phyloP scores from a whole-genome alignment of 2,329 filamentous ascomycete species.

The Fusarium papillatum region DNA sequence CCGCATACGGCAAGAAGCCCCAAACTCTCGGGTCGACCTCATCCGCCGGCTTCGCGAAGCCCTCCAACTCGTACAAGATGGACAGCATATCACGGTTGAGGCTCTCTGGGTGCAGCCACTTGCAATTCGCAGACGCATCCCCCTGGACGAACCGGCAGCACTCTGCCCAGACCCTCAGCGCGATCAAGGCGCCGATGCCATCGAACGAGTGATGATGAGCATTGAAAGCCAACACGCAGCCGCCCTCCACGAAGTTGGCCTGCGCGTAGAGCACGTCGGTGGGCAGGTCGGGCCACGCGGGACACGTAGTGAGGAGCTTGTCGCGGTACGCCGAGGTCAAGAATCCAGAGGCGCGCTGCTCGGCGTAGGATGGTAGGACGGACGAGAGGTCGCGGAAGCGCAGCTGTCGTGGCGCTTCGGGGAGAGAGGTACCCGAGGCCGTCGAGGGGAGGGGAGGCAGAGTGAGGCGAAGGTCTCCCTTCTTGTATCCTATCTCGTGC shows the following conservation, averaged over 20 bases:
- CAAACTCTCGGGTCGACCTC: constrained; percentile 45
- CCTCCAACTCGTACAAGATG: constrained; percentile 45
- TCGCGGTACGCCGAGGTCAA: constrained; percentile 45
- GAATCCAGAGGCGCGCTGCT: constrained; percentile 43
- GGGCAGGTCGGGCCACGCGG: constrained; percentile 42
- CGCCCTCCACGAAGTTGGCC: constrained; percentile 49
- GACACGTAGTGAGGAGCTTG: constrained; percentile 38
- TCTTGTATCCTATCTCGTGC: constrained; percentile 42
- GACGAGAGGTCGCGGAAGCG: constrained; percentile 45
- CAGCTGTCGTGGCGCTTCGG: constrained; percentile 19
- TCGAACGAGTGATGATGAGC: constrained; percentile 46
- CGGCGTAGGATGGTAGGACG: constrained; percentile 42
- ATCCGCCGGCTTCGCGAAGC: constrained; percentile 29
- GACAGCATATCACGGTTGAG: constrained; percentile 46
- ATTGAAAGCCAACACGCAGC: constrained; percentile 45
- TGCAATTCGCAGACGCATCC: constrained; percentile 40
- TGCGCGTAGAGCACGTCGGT: constrained; percentile 47
- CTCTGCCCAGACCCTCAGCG: constrained; percentile 48
- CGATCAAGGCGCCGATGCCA: constrained; percentile 45
- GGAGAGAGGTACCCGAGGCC: neutral
- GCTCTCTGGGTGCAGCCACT: constrained; percentile 47
- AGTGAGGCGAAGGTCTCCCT: constrained; percentile 39
- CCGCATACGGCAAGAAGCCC: constrained; percentile 43
- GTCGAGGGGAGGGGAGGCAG: constrained; percentile 30
- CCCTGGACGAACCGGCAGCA: constrained; percentile 46